Evolutionary conservation across 1,284 basidiomycete genomes (phyloP).

Genomic region (Puccinia polysora): DNA sequence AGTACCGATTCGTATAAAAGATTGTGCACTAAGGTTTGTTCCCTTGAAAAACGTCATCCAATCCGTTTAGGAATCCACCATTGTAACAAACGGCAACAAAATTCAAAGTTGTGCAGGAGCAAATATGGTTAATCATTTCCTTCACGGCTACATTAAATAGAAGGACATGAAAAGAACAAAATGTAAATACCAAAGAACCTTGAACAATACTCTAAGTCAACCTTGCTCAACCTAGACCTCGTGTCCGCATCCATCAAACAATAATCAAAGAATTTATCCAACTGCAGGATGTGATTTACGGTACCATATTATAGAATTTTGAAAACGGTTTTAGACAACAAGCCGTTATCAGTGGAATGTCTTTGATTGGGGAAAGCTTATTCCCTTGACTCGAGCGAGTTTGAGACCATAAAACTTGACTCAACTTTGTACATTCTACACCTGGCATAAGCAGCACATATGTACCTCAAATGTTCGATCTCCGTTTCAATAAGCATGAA

Average conservation of each 20-base stretch:
- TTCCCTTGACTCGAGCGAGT: not conserved
- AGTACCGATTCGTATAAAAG: conserved; percentile 31
- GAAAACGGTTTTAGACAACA: no score
- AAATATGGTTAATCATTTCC: no score
- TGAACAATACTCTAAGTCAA: conserved; percentile 40
- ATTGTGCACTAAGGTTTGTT: conserved; percentile 41
- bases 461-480: conserved; percentile 33
- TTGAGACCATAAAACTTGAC: not conserved
- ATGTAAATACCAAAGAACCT: conserved; percentile 9
- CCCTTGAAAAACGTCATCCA: conserved; percentile 18
- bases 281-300: not conserved
- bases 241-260: conserved; percentile 36
- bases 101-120: no score
- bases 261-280: conserved; percentile 44
- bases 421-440: conserved; percentile 40
- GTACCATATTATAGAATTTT: not conserved
- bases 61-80: no score
- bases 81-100: no score
- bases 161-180: not conserved
- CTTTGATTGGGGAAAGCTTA: no score
- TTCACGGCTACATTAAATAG: no score
- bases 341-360: no score
- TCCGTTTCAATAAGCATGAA: conserved; percentile 42
- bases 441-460: conserved; percentile 39
- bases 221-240: conserved; percentile 30